Base-by-base conservation (phyloP, 2,329 filamentous ascomycete genomes). In the Pleomassaria siparia region DNA sequence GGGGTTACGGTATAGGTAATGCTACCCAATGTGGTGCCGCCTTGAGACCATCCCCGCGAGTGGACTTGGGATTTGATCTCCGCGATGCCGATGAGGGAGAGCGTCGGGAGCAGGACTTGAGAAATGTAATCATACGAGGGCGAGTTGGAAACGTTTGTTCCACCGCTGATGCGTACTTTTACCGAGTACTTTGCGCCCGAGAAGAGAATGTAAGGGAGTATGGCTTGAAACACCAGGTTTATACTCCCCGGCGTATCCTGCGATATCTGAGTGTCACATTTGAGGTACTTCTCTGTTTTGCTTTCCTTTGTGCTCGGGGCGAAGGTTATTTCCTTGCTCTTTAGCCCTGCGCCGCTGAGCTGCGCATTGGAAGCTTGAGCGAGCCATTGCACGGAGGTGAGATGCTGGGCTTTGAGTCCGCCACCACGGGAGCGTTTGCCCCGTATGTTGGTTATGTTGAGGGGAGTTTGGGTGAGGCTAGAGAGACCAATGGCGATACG, bases 181-280 rank as follows among this genome's bases (percentile, higher is more conserved):
- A 73, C 54, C 1, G 54, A 50, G 12, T 43, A 29, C 11, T 43
- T 3, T 15, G 43, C 7, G 10, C 53, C 50, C 9, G 54, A 56
- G 62, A 81, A 77, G 1, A 85, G 63, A 2, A 84, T 62, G 53
- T 78, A 84, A 0, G 82, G 82, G 30, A 84, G 74, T 3, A 85
- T 67, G 4, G 82, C 81, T 60, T 85, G 82, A 44, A 84, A 73
- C 0, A 82, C 75, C 11, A 85, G 69, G 39, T 76, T 79, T 4
- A 80, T 74, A 15, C 76, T 78, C 0, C 82, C 82, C 0, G 80
- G 78, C 2, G 66, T 72, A 12, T 36, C 62, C 36, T 67, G 68
- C 9, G 28, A 37, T 3, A 30, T 41, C 39, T 43, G 40, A 11
- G 33, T 33, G 4, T 43, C 26, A 10, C 15, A 18, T 16, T 43